A percentile compares a stretch with the other conserved stretches of the same genome.
Conservation (phyloP, 2,329 filamentous ascomycete genomes). For the Thelonectria olida region DNA sequence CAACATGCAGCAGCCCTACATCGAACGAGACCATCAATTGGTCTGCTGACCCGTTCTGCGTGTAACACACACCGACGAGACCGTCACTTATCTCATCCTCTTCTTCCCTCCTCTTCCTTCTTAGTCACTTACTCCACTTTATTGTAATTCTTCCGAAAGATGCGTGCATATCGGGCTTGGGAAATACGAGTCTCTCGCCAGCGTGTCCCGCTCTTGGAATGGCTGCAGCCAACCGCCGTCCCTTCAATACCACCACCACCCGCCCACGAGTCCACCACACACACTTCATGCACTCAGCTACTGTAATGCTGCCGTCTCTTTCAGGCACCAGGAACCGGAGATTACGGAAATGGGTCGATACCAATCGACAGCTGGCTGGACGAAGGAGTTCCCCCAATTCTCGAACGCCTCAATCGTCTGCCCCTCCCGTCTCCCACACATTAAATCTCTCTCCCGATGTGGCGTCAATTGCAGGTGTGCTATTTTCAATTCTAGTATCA, state of each 20-base stretch:
- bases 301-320: background rate
- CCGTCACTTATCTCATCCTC: background rate
- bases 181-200: conserved; percentile 16
- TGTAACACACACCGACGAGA: background rate
- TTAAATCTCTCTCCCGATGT: background rate
- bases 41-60: background rate
- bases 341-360: background rate
- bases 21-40: conserved; percentile 1
- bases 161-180: conserved; percentile 10
- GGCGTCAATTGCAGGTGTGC: background rate
- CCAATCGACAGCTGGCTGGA: background rate
- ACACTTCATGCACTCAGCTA: too few species aligned
- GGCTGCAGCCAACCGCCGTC: conserved; percentile 3
- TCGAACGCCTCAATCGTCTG: too few species aligned
- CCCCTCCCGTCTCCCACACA: too few species aligned
- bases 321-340: conserved; percentile 12
- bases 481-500: background rate
- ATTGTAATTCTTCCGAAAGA: background rate
- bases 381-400: background rate
- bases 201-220: background rate
- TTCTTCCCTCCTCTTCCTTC: background rate
- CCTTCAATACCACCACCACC: background rate
- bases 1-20: conserved; percentile 8
- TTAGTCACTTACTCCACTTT: background rate
- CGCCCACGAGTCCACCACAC: background rate